A percentile compares a stretch with the other conserved stretches of the same genome.
Evolutionary conservation across 2,329 filamentous ascomycete species (phyloP).

Genomic region (Myrmaecium sp.): DNA sequence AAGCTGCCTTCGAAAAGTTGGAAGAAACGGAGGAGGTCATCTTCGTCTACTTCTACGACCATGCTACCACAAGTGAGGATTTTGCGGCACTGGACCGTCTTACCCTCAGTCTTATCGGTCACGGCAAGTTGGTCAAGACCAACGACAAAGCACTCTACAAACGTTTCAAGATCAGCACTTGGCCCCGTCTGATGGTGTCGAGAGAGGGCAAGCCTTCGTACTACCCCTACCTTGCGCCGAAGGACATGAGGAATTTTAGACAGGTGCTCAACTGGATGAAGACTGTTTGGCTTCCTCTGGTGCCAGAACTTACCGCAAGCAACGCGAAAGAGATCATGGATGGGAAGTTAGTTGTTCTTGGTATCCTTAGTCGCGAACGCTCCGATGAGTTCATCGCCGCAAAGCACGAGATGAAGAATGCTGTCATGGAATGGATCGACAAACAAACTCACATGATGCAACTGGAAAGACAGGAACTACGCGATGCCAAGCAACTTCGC

Average conservation of each 20-base stretch:
- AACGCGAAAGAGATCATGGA: slow-evolving; percentile 95
- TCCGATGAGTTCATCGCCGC: slow-evolving; percentile 61
- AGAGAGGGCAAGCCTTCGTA: slow-evolving; percentile 81
- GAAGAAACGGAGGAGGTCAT: slow-evolving; percentile 91
- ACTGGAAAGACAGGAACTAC: slow-evolving; percentile 78
- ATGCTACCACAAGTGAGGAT: slow-evolving; percentile 84
- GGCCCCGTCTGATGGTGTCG: slow-evolving; percentile 82
- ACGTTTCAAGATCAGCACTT: slow-evolving; percentile 89
- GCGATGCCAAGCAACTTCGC: slow-evolving; percentile 84
- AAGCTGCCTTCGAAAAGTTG: slow-evolving; percentile 57
- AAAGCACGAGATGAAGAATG: slow-evolving; percentile 84
- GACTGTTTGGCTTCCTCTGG: slow-evolving; percentile 86
- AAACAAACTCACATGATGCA: slow-evolving; percentile 86
- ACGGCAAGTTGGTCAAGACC: slow-evolving; percentile 85
- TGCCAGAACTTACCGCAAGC: slow-evolving; percentile 78
- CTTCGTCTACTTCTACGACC: slow-evolving; percentile 95
- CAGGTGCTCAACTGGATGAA: slow-evolving; percentile 85
- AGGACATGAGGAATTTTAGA: slow-evolving; percentile 74
- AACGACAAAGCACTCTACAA: slow-evolving; percentile 58
- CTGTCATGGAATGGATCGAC: slow-evolving; percentile 95
- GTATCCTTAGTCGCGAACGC: slow-evolving; percentile 65
- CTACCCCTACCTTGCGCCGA: slow-evolving; percentile 71
- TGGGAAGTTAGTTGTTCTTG: slow-evolving; percentile 84
- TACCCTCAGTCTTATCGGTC: slow-evolving; percentile 74
- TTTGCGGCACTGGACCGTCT: slow-evolving; percentile 76